phyloP scores from a whole-genome alignment of 139 green algal species.

The Trebouxia sp. region DNA sequence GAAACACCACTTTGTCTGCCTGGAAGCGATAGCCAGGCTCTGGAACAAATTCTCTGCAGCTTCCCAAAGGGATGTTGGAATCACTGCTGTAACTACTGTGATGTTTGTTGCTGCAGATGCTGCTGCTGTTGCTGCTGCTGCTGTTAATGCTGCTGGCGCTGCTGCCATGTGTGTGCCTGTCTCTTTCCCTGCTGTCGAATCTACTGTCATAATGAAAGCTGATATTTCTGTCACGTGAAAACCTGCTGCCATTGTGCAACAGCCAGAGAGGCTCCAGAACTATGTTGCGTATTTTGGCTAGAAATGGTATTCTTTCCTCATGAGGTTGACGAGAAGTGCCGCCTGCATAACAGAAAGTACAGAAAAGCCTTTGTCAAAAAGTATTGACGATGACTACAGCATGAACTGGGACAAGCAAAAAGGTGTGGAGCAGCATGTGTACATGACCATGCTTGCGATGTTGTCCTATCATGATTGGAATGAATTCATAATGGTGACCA shows the following conservation, averaged over 20 bases:
- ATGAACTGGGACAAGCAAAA: neutral
- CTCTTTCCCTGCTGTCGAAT: neutral
- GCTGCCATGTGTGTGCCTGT: too few relatives aligned
- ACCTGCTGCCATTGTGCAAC: neutral
- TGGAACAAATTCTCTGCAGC: neutral
- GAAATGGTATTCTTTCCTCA: conserved; percentile 53
- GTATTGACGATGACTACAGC: neutral
- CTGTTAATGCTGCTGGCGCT: neutral
- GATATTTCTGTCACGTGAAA: too few relatives aligned
- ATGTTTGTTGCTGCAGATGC: neutral
- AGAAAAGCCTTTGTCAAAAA: neutral
- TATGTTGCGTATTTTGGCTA: conserved; percentile 50
- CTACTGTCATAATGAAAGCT: too few relatives aligned
- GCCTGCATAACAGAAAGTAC: neutral
- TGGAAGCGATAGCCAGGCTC: neutral
- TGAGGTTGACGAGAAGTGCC: conserved; percentile 11
- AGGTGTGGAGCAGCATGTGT: neutral
- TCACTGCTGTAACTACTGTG: neutral
- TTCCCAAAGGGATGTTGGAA: neutral
- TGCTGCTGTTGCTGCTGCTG: neutral
- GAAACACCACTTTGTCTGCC: conserved; percentile 54
- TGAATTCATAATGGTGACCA: too few relatives aligned
- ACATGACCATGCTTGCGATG: neutral
- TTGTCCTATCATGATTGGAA: neutral
- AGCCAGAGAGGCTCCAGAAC: conserved; percentile 41